Conservation (phyloP, 345 rosid genomes). For the Aquilaria malaccensis region DNA sequence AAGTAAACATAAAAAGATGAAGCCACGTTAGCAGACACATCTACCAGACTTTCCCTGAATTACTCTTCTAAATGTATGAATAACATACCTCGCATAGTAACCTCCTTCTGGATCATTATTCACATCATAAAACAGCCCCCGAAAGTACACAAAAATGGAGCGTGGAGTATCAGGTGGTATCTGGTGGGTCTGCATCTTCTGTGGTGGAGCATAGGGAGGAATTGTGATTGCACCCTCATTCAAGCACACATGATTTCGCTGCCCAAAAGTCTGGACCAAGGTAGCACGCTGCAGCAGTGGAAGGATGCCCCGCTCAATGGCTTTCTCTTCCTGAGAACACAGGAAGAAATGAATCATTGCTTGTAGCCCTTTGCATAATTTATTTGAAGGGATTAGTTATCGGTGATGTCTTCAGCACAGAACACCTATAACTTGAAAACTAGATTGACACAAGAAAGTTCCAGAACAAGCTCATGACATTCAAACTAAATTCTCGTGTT, state of each 20-base stretch:
- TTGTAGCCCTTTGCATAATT: too few species aligned
- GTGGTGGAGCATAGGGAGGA: conserved; percentile 97
- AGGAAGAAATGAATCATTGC: too few species aligned
- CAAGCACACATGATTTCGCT: conserved; percentile 85
- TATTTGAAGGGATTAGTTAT: too few species aligned
- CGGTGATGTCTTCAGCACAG: too few species aligned
- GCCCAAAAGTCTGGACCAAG: conserved; percentile 95
- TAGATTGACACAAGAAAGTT: too few species aligned
- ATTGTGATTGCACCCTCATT: conserved; percentile 88
- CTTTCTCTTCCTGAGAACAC: conserved; percentile 75
- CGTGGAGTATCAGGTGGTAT: conserved; percentile 73
- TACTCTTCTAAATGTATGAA: background rate
- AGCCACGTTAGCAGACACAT: too few species aligned
- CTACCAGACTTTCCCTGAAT: background rate
- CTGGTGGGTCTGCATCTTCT: conserved; percentile 81
- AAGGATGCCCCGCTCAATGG: conserved; percentile 81
- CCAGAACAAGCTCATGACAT: too few species aligned
- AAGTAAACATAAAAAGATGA: too few species aligned
- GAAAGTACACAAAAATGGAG: conserved; percentile 91
- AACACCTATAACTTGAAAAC: too few species aligned
- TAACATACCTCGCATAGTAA: conserved; percentile 78
- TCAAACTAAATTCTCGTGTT: too few species aligned
- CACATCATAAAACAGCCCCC: conserved; percentile 89
- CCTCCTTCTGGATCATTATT: conserved; percentile 98
- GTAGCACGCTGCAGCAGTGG: conserved; percentile 73